Percentiles rank a stretch among this genome's conserved stretches.
Conservation (phyloP, 179 eudicot species). For the Carnegiea gigantea region DNA sequence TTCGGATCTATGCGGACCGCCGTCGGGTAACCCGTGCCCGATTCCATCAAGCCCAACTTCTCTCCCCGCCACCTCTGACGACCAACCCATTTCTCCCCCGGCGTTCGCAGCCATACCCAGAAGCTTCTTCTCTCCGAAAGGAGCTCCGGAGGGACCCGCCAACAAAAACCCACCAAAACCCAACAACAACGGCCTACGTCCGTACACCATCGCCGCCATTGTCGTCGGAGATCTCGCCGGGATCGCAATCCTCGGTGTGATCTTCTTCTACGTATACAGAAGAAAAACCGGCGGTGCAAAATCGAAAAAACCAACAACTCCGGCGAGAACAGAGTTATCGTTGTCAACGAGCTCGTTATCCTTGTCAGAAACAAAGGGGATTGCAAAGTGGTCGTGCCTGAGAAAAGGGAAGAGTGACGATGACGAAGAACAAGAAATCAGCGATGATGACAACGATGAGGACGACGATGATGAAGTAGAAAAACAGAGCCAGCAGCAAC, state of each 20-base stretch:
- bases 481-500: constrained; percentile 11
- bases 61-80: constrained; percentile 33
- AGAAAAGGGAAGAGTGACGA: constrained; percentile 38
- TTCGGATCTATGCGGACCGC: constrained; percentile 62
- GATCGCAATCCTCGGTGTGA: constrained; percentile 39
- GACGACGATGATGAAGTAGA: constrained; percentile 24
- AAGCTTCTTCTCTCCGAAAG: constrained; percentile 29
- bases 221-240: constrained; percentile 69
- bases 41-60: constrained; percentile 42
- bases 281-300: constrained; percentile 9
- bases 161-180: not conserved
- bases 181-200: constrained; percentile 32
- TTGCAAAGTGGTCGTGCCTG: constrained; percentile 61
- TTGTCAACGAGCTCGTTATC: constrained; percentile 35
- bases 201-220: constrained; percentile 58
- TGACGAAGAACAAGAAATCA: constrained; percentile 29
- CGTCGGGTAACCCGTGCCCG: constrained; percentile 45
- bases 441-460: constrained; percentile 22
- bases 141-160: constrained; percentile 3
- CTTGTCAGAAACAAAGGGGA: constrained; percentile 50
- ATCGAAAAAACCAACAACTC: not conserved
- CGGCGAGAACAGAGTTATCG: constrained; percentile 18
- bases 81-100: constrained; percentile 57
- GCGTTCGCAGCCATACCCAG: constrained; percentile 84
- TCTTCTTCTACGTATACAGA: constrained; percentile 43